These are phyloP conservation scores for Paulownia fortunei DNA, from an alignment of 257 asterid species.

Conservation along the genomic window DNA sequence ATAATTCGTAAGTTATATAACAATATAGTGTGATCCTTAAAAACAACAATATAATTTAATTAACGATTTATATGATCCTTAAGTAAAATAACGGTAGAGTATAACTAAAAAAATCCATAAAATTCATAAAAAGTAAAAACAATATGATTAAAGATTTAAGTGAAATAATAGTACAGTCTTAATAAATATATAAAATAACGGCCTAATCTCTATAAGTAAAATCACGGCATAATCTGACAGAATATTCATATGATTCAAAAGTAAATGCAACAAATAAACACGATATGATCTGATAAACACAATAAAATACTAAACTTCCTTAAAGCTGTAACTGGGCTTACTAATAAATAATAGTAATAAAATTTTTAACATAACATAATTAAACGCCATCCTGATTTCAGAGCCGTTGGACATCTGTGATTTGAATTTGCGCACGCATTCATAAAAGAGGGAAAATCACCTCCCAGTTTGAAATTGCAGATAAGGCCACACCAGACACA, in stretches of 20 bases:
- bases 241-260: background rate
- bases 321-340: background rate
- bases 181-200: too few relatives aligned
- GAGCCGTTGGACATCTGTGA: constrained; percentile 7
- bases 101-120: too few relatives aligned
- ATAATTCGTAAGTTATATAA: background rate
- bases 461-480: constrained; percentile 15
- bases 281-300: background rate
- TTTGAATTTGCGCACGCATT: constrained; percentile 20
- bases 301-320: background rate
- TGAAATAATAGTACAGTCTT: too few relatives aligned
- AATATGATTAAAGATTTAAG: too few relatives aligned
- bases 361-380: too few relatives aligned
- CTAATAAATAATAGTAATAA: background rate
- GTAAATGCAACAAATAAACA: background rate
- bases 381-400: background rate
- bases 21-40: too few relatives aligned
- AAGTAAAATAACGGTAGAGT: too few relatives aligned
- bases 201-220: too few relatives aligned
- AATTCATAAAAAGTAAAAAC: too few relatives aligned
- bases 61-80: too few relatives aligned
- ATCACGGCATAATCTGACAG: too few relatives aligned
- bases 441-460: background rate
- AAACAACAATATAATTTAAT: too few relatives aligned
- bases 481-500: constrained; percentile 24